phyloP scores from a whole-genome alignment of 179 eudicot species.

The Camellia oleifera region DNA sequence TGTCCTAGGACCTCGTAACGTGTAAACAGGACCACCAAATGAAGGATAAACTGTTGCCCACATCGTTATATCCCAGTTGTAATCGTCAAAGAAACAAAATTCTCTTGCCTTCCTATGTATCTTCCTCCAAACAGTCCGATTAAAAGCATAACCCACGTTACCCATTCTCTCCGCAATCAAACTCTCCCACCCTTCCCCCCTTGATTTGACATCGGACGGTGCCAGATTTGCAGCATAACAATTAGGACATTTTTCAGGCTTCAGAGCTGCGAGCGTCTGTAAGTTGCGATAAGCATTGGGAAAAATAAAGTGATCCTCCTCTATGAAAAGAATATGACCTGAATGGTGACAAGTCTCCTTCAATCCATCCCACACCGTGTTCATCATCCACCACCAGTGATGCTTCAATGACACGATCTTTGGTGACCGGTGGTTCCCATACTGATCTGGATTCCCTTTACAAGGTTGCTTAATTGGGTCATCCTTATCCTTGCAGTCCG shows the following conservation, averaged over 20 bases:
- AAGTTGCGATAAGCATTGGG: slow-evolving; percentile 87
- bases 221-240: slow-evolving; percentile 89
- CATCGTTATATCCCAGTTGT: slow-evolving; percentile 99
- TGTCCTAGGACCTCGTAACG: slow-evolving; percentile 78
- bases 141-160: slow-evolving; percentile 84
- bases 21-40: slow-evolving; percentile 76
- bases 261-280: slow-evolving; percentile 55
- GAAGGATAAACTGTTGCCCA: slow-evolving; percentile 95
- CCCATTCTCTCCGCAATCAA: slow-evolving; percentile 91
- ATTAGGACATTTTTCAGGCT: slow-evolving; percentile 66
- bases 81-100: slow-evolving; percentile 87
- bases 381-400: slow-evolving; percentile 99
- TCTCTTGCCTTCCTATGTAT: slow-evolving; percentile 67
- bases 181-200: slow-evolving; percentile 65
- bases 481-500: slow-evolving; percentile 73
- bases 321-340: slow-evolving; percentile 91
- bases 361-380: slow-evolving; percentile 89
- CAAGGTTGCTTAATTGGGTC: slow-evolving; percentile 50
- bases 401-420: slow-evolving; percentile 93
- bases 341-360: slow-evolving; percentile 58
- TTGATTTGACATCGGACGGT: slow-evolving; percentile 70
- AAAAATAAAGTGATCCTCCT: slow-evolving; percentile 87
- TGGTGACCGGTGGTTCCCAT: slow-evolving; percentile 82
- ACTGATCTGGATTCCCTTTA: slow-evolving; percentile 80
- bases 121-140: slow-evolving; percentile 78